These are phyloP conservation scores for Cynanchum wilfordii DNA, from an alignment of 257 asterid species.

Conservation along the genomic window DNA sequence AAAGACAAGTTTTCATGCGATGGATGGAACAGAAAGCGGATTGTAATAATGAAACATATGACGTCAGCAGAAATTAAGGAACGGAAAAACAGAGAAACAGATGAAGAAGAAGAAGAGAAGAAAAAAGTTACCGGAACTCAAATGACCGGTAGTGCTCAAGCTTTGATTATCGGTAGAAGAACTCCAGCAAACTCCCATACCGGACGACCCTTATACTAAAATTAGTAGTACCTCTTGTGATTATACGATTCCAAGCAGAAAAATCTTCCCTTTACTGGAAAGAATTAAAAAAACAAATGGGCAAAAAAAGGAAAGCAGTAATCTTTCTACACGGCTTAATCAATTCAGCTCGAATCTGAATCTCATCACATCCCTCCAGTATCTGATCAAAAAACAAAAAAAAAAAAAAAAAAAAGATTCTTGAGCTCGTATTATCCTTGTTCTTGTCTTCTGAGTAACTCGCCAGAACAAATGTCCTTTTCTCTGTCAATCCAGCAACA, in stretches of 20 bases:
- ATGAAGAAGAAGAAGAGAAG: background rate
- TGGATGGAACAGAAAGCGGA: background rate
- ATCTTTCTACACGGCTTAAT: background rate
- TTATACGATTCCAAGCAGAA: background rate
- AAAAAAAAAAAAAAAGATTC: background rate
- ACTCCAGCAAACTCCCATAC: slow-evolving; percentile 28
- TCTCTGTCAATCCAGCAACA: background rate
- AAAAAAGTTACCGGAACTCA: slow-evolving; percentile 17
- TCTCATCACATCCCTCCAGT: background rate
- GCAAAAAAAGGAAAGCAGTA: background rate
- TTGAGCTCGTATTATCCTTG: background rate
- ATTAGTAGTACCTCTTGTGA: background rate
- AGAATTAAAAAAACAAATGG: background rate
- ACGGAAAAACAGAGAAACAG: background rate
- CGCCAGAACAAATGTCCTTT: background rate
- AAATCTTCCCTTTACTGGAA: background rate
- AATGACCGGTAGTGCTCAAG: slow-evolving; percentile 14
- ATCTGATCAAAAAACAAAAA: background rate
- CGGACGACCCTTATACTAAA: background rate
- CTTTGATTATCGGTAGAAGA: slow-evolving; percentile 11
- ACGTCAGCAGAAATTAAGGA: no score
- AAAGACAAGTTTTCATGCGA: background rate
- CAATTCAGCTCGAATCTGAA: background rate
- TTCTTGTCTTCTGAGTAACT: background rate
- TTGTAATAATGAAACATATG: background rate